Conservation (phyloP, 805 yeast species). For the Starmerella apicola region DNA sequence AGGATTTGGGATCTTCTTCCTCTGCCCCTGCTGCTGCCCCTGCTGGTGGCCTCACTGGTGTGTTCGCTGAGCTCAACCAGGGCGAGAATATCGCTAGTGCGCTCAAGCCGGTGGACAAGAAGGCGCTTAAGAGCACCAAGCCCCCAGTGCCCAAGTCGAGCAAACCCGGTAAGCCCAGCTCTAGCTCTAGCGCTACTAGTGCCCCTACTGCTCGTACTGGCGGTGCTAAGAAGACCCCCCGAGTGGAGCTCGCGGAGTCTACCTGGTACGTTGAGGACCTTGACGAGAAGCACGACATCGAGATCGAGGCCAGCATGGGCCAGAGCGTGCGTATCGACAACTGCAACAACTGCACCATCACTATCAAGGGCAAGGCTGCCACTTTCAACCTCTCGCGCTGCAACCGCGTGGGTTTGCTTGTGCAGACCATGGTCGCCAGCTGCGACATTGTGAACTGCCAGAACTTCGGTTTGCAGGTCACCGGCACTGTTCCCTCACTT, state of each 20-base stretch:
- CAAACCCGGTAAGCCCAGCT: conserved; percentile 27
- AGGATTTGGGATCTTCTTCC: conserved; percentile 21
- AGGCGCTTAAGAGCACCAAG: conserved; percentile 80
- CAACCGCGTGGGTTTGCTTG: conserved; percentile 57
- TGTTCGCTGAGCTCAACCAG: conserved; percentile 77
- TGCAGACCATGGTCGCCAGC: conserved; percentile 78
- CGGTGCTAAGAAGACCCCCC: conserved; percentile 34
- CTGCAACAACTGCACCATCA: conserved; percentile 60
- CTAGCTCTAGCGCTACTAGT: conserved; percentile 20
- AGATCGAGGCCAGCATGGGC: conserved; percentile 68
- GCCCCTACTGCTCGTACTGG: conserved; percentile 25
- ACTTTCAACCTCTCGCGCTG: conserved; percentile 73
- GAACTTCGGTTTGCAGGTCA: conserved; percentile 73
- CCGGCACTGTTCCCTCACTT: conserved; percentile 71
- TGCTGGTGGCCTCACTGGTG: conserved; percentile 63
- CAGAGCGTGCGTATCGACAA: conserved; percentile 85
- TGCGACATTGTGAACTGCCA: conserved; percentile 73
- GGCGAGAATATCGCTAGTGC: conserved; percentile 79
- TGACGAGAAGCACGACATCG: conserved; percentile 48
- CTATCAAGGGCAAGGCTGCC: conserved; percentile 81
- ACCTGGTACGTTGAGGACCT: conserved; percentile 83
- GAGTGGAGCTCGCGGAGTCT: conserved; percentile 66
- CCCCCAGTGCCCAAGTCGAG: conserved; percentile 43
- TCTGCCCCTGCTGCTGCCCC: conserved; percentile 15
- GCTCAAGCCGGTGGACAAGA: conserved; percentile 83